Evolutionary conservation across 2,329 filamentous ascomycete genomes (phyloP), one percentile per base, ranked within the genome.

Genomic region (Trichoderma asperellum): DNA sequence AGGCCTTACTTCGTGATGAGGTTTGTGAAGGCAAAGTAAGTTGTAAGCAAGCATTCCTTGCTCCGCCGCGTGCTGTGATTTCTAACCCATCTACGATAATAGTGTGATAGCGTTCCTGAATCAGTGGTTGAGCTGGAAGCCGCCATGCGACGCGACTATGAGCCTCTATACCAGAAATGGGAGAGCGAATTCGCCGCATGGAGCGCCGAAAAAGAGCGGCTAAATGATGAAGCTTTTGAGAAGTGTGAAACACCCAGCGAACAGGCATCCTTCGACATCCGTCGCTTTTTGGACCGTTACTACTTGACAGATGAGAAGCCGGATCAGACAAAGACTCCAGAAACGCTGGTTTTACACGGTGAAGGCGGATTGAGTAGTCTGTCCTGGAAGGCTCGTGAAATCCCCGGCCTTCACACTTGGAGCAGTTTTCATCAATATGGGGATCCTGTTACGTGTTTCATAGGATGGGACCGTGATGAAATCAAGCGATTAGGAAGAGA

Each of bases 61-160:
- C 4, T 55, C 16, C n/a, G 6, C 10, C 21, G 11, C 27, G 14
- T 11, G 6, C 49, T 12, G 32, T 35, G 12, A n/a, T 24, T 27
- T 60, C 27, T 47, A 8, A 55, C 11, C 14, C n/a, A n/a, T 43
- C 4, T 8, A 2, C 27, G 14, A 6, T 4, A 37, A 24, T 47
- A 69, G 59, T 69, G 59, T 37, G 16, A 64, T 12, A 52, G 6
- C 2, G 40, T 69, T 8, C 52, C 59, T 2, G 12, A 64, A 2
- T 47, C 47, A 5, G 40, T 64, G 1, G 5, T 12, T 12, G 58
- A 56, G 18, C 24, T 71, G 2, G 71, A 68, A 10, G 40, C 73
- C 10, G 34, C 47, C 10, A 67, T 68, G 47, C 52, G 59, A 35
- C 53, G 32, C 6, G 71, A 72, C 2, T 70, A 71, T 1, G 58